Evolutionary conservation across 1,284 basidiomycete genomes (phyloP), one percentile per base, ranked within the genome.

Genomic region (Fomitopsis betulina): DNA sequence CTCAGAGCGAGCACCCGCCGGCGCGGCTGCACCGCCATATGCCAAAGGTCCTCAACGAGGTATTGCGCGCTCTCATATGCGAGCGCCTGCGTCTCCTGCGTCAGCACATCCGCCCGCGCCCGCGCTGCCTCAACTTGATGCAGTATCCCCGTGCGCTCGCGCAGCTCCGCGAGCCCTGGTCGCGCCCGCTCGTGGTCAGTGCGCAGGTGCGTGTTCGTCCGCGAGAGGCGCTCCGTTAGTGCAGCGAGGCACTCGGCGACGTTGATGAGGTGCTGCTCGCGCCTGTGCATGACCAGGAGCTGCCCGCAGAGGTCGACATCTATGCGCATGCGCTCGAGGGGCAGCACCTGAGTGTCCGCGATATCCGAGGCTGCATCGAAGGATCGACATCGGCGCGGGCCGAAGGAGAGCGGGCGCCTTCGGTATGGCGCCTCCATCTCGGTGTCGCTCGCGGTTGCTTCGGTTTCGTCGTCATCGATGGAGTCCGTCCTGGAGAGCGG

Each of bases 221-320:
- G 67, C 21, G 80, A 77, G 15, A 91, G 78, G 0, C 75, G 74
- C 27, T 67, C 66, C 7, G 84, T 79, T 57, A 91, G 74, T 45
- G 82, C 81, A 58, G 78, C 70, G 27, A 85, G 71, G 61, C 75
- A 74, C 12, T 70, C 66, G 19, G 74, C 64, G 25, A 80, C 74
- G 60, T 79, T 77, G 43, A 72, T 68, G 33, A 83, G 67, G 67
- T 83, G 87, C 59, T 77, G 74, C 67, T 87, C 84, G 62, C 89
- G 78, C 47, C 89, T 75, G 37, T 72, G 73, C 82, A 90, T 84
- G 60, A 87, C 79, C 30, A 91, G 75, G 51, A 87, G 69, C 67
- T 91, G 85, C 2, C 85, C 87, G 65, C 84, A 85, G n/a, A 91
- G 75, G 63, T 87, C 88, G 38, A 91, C 88, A 65, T 91, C 89